phyloP scores from a whole-genome alignment of 2,329 filamentous ascomycete genomes.

The Fusarium sarcochroum region DNA sequence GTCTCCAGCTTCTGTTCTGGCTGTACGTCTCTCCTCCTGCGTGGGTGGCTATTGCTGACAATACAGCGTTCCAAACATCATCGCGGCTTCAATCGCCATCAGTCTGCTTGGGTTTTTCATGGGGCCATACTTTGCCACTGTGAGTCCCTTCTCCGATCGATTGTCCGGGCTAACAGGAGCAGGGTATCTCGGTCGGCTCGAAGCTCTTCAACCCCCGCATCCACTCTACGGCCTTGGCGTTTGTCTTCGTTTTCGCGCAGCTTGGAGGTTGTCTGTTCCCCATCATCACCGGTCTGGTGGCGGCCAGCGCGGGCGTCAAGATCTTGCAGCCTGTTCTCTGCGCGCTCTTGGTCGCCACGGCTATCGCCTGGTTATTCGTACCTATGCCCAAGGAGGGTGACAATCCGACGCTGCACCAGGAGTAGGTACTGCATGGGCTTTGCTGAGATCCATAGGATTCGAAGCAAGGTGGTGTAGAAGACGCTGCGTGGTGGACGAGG shows the following conservation, averaged over 20 bases:
- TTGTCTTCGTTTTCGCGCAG: constrained; percentile 71
- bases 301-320: constrained; percentile 59
- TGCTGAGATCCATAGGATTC: too few species aligned
- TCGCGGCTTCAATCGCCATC: constrained; percentile 67
- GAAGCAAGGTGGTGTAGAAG: too few species aligned
- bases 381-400: constrained; percentile 53
- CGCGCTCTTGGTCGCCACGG: constrained; percentile 61
- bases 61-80: constrained; percentile 57
- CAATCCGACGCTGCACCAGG: constrained; percentile 52
- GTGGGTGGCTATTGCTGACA: constrained; percentile 7
- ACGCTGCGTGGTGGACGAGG: too few species aligned
- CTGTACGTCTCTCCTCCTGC: constrained; percentile 54
- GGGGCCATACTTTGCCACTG: constrained; percentile 71
- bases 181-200: constrained; percentile 68
- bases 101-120: constrained; percentile 70
- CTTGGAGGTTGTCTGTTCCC: constrained; percentile 69
- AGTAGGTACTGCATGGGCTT: too few species aligned
- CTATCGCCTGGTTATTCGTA: constrained; percentile 62
- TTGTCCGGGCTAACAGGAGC: not conserved
- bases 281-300: constrained; percentile 67
- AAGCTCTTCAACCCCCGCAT: constrained; percentile 62
- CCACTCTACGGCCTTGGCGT: constrained; percentile 56
- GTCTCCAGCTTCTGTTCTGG: constrained; percentile 72
- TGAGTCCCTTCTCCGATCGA: constrained; percentile 44
- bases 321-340: constrained; percentile 67